Percentiles rank a stretch among this genome's conserved stretches.
phyloP scores from a whole-genome alignment of 441 rosid species.

The Brassica balearica region DNA sequence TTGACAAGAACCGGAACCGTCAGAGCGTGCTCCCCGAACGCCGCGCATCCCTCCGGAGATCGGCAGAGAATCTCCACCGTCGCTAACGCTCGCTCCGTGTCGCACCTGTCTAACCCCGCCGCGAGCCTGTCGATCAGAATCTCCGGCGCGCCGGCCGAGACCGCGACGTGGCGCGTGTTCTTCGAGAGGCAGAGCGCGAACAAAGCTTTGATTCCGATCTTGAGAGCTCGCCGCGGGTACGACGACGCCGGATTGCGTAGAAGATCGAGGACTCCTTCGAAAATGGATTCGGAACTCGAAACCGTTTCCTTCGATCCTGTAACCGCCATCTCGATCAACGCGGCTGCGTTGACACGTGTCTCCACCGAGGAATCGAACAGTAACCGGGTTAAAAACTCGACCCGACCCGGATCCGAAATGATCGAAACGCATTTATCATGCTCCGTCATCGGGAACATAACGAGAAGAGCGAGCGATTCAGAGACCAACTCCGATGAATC shows the following conservation, averaged over 20 bases:
- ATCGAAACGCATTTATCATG: slow-evolving; percentile 56
- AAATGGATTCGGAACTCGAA: slow-evolving; percentile 55
- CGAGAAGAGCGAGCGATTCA: slow-evolving; percentile 72
- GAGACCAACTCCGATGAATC: slow-evolving; percentile 52
- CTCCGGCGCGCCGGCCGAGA: slow-evolving; percentile 75
- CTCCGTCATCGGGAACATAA: slow-evolving; percentile 72
- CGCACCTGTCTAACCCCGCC: slow-evolving; percentile 76
- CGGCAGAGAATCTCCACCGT: slow-evolving; percentile 83
- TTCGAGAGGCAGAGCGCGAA: slow-evolving; percentile 77
- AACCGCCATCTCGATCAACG: slow-evolving; percentile 69
- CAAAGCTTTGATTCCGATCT: slow-evolving; percentile 70
- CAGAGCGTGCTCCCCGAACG: slow-evolving; percentile 69
- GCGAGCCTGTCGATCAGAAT: slow-evolving; percentile 66
- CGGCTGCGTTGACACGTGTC: slow-evolving; percentile 80
- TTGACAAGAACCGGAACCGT: slow-evolving; percentile 82
- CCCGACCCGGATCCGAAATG: slow-evolving; percentile 56
- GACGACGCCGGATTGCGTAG: slow-evolving; percentile 51
- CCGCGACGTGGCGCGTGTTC: slow-evolving; percentile 71
- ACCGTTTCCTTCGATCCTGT: slow-evolving; percentile 62
- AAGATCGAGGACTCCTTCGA: slow-evolving; percentile 72
- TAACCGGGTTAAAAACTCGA: slow-evolving; percentile 54
- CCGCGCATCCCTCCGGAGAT: slow-evolving; percentile 67
- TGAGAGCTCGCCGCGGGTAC: slow-evolving; percentile 66
- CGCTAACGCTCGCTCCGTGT: slow-evolving; percentile 84
- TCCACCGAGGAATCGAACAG: slow-evolving; percentile 71